These are phyloP conservation scores for thale cress (Arabidopsis thaliana) DNA, from an alignment of 345 rosid species.

Conservation along the genomic window TAIR10.1 NC_003074.8:18741501-18742000, in stretches of 20 bases:
- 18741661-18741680: constrained; percentile 33
- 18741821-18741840: constrained; percentile 94
- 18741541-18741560: too few species aligned
- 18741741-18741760: constrained; percentile 36
- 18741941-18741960: constrained; percentile 95
- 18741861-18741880: constrained; percentile 89
- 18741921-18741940: constrained; percentile 69
- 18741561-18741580: too few species aligned
- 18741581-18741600: constrained; percentile 5
- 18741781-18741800: constrained; percentile 19
- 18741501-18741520: too few species aligned
- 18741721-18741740: constrained; percentile 20
- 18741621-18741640: constrained; percentile 6
- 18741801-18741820: constrained; percentile 61
- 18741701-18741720: constrained; percentile 28
- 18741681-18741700: constrained; percentile 19
- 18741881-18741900: constrained; percentile 59
- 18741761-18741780: constrained; percentile 36
- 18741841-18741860: constrained; percentile 83
- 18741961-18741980: constrained; percentile 82
- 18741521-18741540: too few species aligned
- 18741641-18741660: constrained; percentile 18
- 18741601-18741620: constrained; percentile 9
- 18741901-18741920: constrained; percentile 47
- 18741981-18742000: constrained; percentile 89